A percentile compares a stretch with the other conserved stretches of the same genome.
Evolutionary conservation across 208 protist species (phyloP).

Genomic region (Wallacemonas sp.): DNA sequence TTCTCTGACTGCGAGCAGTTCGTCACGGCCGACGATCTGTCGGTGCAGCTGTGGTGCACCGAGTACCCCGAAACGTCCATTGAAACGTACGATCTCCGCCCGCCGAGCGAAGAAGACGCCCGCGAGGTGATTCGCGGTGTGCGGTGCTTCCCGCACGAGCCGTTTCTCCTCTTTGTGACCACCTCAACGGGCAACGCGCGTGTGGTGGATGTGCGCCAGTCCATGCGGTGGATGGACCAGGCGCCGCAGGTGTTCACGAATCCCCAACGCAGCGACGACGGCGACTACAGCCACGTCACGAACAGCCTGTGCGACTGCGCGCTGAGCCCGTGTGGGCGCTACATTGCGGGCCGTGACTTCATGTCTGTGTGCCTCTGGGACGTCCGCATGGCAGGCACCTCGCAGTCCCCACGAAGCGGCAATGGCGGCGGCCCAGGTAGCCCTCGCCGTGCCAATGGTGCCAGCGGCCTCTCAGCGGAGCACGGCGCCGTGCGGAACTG

Average conservation of each 20-base stretch:
- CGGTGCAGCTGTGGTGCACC: slow-evolving; percentile 85
- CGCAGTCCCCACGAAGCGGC: slow-evolving; percentile 17
- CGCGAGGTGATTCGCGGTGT: slow-evolving; percentile 64
- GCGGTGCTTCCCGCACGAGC: slow-evolving; percentile 73
- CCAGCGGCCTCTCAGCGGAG: slow-evolving; percentile 11
- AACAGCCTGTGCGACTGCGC: slow-evolving; percentile 80
- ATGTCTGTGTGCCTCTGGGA: slow-evolving; percentile 86
- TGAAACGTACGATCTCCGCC: slow-evolving; percentile 70
- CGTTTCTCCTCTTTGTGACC: slow-evolving; percentile 80
- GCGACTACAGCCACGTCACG: slow-evolving; percentile 50
- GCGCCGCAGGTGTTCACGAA: slow-evolving; percentile 64
- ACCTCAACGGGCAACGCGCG: slow-evolving; percentile 76
- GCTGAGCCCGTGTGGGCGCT: slow-evolving; percentile 82
- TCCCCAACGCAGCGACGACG: slow-evolving; percentile 41
- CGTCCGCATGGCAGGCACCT: slow-evolving; percentile 46
- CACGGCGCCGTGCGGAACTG: slow-evolving; percentile 53
- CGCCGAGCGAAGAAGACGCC: slow-evolving; percentile 56
- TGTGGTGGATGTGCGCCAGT: slow-evolving; percentile 81
- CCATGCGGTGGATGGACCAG: slow-evolving; percentile 69
- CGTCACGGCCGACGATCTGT: slow-evolving; percentile 80
- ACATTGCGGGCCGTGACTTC: slow-evolving; percentile 79
- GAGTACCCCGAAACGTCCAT: slow-evolving; percentile 87
- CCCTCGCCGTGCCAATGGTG: slow-evolving; percentile 8
- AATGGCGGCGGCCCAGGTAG: slow-evolving; percentile 25
- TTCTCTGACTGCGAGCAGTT: slow-evolving; percentile 78